Conservation (phyloP, 768 basidiomycete species). For the Rhodotorula paludigena region DNA sequence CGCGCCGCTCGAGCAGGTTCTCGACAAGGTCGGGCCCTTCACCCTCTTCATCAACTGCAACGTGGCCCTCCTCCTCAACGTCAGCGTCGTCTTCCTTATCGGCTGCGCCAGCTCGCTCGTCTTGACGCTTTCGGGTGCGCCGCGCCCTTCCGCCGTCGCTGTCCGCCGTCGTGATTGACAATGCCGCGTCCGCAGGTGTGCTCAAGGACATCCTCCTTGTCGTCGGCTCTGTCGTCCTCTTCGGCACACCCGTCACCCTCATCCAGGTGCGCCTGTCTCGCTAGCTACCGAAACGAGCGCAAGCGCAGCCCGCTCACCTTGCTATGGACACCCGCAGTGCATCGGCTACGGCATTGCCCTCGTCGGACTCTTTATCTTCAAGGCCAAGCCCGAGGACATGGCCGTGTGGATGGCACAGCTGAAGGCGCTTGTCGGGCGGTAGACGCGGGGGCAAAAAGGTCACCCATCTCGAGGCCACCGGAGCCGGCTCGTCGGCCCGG, state of each 20-base stretch:
- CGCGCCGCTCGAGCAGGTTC: slow-evolving; percentile 69
- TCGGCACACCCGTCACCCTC: slow-evolving; percentile 68
- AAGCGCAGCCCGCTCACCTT: slow-evolving; percentile 47
- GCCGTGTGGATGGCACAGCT: slow-evolving; percentile 26
- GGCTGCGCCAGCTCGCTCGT: slow-evolving; percentile 58
- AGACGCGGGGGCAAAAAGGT: neutral
- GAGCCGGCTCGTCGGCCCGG: no score
- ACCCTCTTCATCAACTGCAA: slow-evolving; percentile 75
- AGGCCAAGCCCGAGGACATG: slow-evolving; percentile 36
- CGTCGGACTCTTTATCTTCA: slow-evolving; percentile 22
- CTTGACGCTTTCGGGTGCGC: slow-evolving; percentile 75
- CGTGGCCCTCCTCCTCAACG: slow-evolving; percentile 41
- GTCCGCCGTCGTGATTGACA: slow-evolving; percentile 1
- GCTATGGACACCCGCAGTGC: slow-evolving; percentile 51
- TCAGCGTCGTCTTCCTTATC: slow-evolving; percentile 41
- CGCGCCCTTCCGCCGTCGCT: slow-evolving; percentile 37
- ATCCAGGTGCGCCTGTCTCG: slow-evolving; percentile 58
- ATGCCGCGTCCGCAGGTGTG: slow-evolving; percentile 14
- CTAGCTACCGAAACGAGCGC: no score
- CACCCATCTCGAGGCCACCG: no score
- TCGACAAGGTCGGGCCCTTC: slow-evolving; percentile 59
- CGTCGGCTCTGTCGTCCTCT: slow-evolving; percentile 78
- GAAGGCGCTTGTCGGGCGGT: slow-evolving; percentile 14
- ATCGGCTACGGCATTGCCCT: slow-evolving; percentile 40
- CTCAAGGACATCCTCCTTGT: slow-evolving; percentile 86